Conservation (phyloP, 2,329 filamentous ascomycete genomes). For the Kalaharituber pfeilii region DNA sequence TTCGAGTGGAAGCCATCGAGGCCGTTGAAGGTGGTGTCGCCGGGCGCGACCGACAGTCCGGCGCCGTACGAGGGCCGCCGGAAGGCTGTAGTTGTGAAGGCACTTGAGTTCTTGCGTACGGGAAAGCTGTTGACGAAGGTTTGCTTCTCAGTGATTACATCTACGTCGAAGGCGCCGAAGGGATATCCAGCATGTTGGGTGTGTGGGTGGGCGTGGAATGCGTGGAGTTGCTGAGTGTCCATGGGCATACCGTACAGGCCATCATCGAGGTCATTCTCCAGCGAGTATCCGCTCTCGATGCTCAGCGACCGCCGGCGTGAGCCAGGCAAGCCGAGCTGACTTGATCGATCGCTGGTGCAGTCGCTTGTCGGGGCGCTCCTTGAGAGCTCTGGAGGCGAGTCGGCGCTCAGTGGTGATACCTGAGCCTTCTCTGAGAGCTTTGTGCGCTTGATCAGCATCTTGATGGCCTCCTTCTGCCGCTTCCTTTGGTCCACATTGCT, state of each 20-base stretch:
- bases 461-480: conserved; percentile 85
- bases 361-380: conserved; percentile 69
- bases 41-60: conserved; percentile 2
- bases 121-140: conserved; percentile 24
- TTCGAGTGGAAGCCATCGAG: neutral
- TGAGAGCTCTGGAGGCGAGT: conserved; percentile 60
- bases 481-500: conserved; percentile 74
- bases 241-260: conserved; percentile 4
- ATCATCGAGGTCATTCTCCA: conserved; percentile 18
- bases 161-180: conserved; percentile 56
- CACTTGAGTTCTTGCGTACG: conserved; percentile 14
- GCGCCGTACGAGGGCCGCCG: neutral
- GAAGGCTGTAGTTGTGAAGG: neutral
- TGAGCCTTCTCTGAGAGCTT: conserved; percentile 77
- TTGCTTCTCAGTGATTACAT: conserved; percentile 56
- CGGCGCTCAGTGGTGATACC: conserved; percentile 31
- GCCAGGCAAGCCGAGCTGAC: conserved; percentile 20
- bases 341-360: conserved; percentile 46
- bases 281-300: conserved; percentile 29
- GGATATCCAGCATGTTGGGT: neutral
- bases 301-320: conserved; percentile 28
- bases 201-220: conserved; percentile 9
- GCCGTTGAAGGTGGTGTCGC: conserved; percentile 2
- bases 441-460: conserved; percentile 92
- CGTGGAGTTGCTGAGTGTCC: conserved; percentile 11